A percentile compares a stretch with the other conserved stretches of the same genome.
phyloP scores from a whole-genome alignment of 345 rosid genomes.

The Eutrema heterophyllum region DNA sequence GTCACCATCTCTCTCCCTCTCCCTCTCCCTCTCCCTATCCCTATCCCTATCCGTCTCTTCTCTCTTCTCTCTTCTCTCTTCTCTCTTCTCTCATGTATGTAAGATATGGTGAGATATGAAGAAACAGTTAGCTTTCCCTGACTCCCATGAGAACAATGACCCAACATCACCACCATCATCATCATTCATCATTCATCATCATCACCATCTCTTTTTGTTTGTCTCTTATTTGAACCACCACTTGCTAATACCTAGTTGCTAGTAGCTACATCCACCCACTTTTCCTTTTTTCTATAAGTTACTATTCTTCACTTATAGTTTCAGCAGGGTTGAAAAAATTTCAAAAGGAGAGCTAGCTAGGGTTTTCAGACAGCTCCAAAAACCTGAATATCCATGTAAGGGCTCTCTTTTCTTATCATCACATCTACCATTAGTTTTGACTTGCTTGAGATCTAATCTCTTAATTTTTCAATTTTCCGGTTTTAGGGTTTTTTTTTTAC shows the following conservation, averaged over 20 bases:
- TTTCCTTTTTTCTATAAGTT: constrained; percentile 14
- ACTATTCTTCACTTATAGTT: constrained; percentile 6
- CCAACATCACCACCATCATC: constrained; percentile 36
- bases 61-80: neutral
- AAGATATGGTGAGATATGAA: constrained; percentile 50
- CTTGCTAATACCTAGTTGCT: constrained; percentile 8
- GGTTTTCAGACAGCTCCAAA: constrained; percentile 15
- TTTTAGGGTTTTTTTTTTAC: constrained; percentile 22
- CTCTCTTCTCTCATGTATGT: constrained; percentile 7
- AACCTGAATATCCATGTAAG: constrained; percentile 11
- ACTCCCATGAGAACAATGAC: constrained; percentile 64
- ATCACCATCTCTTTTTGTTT: constrained; percentile 15
- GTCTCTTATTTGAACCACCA: constrained; percentile 26
- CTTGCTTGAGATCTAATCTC: constrained; percentile 18
- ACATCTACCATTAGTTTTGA: neutral
- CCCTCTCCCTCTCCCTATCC: neutral
- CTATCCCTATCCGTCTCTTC: neutral
- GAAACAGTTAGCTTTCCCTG: constrained; percentile 60
- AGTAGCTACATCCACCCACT: constrained; percentile 10
- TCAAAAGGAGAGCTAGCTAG: constrained; percentile 12
- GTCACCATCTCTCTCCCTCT: constrained; percentile 17
- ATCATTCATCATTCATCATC: constrained; percentile 22
- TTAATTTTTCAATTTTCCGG: neutral
- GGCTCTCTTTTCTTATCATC: constrained; percentile 2
- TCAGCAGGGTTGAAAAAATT: neutral